These are phyloP conservation scores for Ogataea pignaliae DNA, from an alignment of 805 yeast species.

Conservation along the genomic window DNA sequence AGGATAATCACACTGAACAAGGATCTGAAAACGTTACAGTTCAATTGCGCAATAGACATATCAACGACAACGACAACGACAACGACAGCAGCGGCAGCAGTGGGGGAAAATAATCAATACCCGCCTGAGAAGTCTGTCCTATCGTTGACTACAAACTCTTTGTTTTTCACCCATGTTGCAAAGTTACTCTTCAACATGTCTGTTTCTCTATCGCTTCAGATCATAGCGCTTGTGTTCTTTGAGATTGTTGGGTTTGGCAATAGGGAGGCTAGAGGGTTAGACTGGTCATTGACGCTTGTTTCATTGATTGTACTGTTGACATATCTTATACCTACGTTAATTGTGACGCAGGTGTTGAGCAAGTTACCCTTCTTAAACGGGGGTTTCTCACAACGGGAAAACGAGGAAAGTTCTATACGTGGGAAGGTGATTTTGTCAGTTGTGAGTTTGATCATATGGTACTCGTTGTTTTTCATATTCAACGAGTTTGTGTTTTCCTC, in stretches of 20 bases:
- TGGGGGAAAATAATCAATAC: too few relatives aligned
- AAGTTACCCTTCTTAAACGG: slow-evolving; percentile 1
- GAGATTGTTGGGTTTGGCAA: slow-evolving; percentile 25
- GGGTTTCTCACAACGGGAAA: too few relatives aligned
- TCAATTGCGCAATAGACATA: not conserved
- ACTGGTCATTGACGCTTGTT: slow-evolving; percentile 38
- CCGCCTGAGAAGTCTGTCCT: not conserved
- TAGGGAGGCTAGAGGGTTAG: slow-evolving; percentile 24
- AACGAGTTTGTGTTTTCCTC: slow-evolving; percentile 7
- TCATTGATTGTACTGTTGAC: slow-evolving; percentile 36
- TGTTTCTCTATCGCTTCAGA: slow-evolving; percentile 24
- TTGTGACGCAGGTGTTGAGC: slow-evolving; percentile 2
- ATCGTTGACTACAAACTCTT: not conserved
- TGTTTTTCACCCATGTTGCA: not conserved
- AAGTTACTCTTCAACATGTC: slow-evolving; percentile 19
- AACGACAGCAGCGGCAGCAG: too few relatives aligned
- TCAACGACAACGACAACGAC: not conserved
- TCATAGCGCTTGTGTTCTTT: slow-evolving; percentile 25
- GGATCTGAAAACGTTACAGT: slow-evolving; percentile 6
- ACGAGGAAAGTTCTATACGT: slow-evolving; percentile 1
- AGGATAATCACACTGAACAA: slow-evolving; percentile 5
- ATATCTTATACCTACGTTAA: slow-evolving; percentile 39
- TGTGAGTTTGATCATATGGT: too few relatives aligned
- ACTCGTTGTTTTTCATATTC: slow-evolving; percentile 2
- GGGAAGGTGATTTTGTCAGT: too few relatives aligned